Evolutionary conservation across 805 yeast species (phyloP).

Genomic region (Myxozyma lipomycoides): DNA sequence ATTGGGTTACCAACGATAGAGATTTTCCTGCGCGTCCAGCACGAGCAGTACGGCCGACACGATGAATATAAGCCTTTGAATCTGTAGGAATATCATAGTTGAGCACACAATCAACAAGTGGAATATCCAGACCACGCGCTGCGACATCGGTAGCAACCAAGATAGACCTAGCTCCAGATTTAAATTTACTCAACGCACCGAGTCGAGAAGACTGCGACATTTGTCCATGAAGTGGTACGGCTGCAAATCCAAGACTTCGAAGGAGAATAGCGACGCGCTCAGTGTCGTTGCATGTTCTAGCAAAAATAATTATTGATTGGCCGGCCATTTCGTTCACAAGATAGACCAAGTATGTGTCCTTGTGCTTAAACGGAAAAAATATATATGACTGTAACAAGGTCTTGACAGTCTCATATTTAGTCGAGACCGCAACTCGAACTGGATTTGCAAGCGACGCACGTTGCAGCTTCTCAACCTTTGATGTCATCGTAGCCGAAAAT

Average conservation of each 20-base stretch:
- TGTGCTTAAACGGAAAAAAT: constrained; percentile 88
- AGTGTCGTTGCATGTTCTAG: constrained; percentile 92
- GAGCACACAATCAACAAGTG: constrained; percentile 94
- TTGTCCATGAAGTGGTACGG: constrained; percentile 94
- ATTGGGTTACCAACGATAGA: constrained; percentile 85
- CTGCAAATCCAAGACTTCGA: constrained; percentile 76
- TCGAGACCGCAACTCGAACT: constrained; percentile 83
- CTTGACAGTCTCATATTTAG: constrained; percentile 87
- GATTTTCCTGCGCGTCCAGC: constrained; percentile 89
- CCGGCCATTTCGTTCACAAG: constrained; percentile 79
- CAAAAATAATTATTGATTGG: constrained; percentile 81
- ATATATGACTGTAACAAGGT: constrained; percentile 84
- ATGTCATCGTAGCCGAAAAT: constrained; percentile 96
- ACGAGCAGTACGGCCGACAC: constrained; percentile 96
- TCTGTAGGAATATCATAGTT: constrained; percentile 96
- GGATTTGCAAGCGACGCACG: constrained; percentile 88
- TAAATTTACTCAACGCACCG: constrained; percentile 91
- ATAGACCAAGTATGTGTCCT: constrained; percentile 81
- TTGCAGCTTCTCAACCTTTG: constrained; percentile 89
- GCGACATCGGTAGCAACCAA: constrained; percentile 99
- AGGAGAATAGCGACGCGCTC: constrained; percentile 83
- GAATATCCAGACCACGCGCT: constrained; percentile 99
- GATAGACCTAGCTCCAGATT: constrained; percentile 84
- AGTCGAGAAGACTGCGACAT: constrained; percentile 77
- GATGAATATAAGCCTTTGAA: constrained; percentile 96